A percentile compares a stretch with the other conserved stretches of the same genome.
phyloP scores from a whole-genome alignment of 345 rosid genomes.

The Rhodamnia rubescens region DNA sequence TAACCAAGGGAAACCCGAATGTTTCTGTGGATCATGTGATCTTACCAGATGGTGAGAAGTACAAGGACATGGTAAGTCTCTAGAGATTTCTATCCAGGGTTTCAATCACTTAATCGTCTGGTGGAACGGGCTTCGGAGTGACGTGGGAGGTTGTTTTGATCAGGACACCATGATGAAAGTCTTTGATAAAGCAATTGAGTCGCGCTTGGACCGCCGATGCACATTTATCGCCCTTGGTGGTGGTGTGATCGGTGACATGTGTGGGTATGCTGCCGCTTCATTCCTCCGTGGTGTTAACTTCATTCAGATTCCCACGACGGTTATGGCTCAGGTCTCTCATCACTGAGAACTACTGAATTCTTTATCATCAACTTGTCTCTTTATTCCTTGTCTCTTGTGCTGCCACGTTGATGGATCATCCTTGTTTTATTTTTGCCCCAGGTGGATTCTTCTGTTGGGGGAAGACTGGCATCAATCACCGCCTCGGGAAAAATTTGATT shows the following conservation, averaged over 20 bases:
- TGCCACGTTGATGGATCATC: not conserved
- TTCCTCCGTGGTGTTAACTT: slow-evolving; percentile 97
- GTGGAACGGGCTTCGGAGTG: not conserved
- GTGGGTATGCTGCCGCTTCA: slow-evolving; percentile 94
- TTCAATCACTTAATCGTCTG: not conserved
- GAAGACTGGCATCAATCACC: slow-evolving; percentile 91
- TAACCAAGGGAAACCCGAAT: slow-evolving; percentile 74
- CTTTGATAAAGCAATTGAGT: slow-evolving; percentile 90
- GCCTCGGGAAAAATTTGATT: slow-evolving; percentile 90
- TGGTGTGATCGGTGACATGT: slow-evolving; percentile 96
- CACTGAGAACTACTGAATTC: not conserved
- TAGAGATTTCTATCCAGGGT: not conserved
- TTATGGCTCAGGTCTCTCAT: slow-evolving; percentile 79
- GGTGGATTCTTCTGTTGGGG: slow-evolving; percentile 99
- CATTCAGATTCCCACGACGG: slow-evolving; percentile 97
- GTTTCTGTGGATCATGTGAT: slow-evolving; percentile 74
- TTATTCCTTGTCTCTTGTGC: not conserved
- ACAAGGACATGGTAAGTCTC: slow-evolving; percentile 65
- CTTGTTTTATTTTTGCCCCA: slow-evolving; percentile 5
- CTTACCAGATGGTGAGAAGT: slow-evolving; percentile 90
- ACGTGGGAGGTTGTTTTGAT: not conserved
- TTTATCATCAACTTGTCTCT: not conserved
- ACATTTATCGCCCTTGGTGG: slow-evolving; percentile 99
- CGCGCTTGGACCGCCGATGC: slow-evolving; percentile 65
- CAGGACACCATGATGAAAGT: slow-evolving; percentile 87